phyloP scores from a whole-genome alignment of 306 rosid genomes.

The Datisca glomerata region DNA sequence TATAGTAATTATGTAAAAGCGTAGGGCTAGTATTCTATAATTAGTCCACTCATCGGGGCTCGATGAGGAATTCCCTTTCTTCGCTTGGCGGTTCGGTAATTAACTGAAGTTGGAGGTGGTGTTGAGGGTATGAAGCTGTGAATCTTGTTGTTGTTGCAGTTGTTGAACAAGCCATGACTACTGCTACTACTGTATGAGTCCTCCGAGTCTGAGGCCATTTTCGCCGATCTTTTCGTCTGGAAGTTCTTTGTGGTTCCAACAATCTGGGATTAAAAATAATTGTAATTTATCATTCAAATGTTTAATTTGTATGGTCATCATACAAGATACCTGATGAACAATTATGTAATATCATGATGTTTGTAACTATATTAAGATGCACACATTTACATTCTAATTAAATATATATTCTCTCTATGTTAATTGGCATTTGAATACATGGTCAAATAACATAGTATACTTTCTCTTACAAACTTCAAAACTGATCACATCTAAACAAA shows the following conservation, averaged over 20 bases:
- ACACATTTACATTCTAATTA: too few species aligned
- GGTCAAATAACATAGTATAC: too few species aligned
- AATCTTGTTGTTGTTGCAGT: slow-evolving; percentile 10
- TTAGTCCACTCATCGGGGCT: slow-evolving; percentile 74
- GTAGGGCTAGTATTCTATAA: slow-evolving; percentile 43
- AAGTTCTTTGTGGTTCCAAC: slow-evolving; percentile 53
- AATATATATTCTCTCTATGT: too few species aligned
- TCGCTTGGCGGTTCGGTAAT: slow-evolving; percentile 65
- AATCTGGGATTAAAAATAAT: too few species aligned
- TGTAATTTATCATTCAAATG: too few species aligned
- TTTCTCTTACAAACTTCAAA: too few species aligned
- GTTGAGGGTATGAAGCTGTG: slow-evolving; percentile 78
- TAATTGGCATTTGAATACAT: too few species aligned
- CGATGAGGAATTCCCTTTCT: slow-evolving; percentile 91
- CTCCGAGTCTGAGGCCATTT: slow-evolving; percentile 48
- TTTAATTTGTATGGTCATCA: too few species aligned
- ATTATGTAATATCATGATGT: too few species aligned
- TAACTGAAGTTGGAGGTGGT: slow-evolving; percentile 72
- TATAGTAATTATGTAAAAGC: slow-evolving; percentile 25
- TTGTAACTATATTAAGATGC: too few species aligned
- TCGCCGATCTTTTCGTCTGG: slow-evolving; percentile 28
- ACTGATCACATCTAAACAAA: too few species aligned
- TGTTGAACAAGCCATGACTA: slow-evolving; percentile 35
- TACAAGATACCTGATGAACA: too few species aligned
- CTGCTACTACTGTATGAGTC: slow-evolving; percentile 57